Percentiles rank a stretch among this genome's conserved stretches.
These are phyloP conservation scores for Acorus gramineus DNA, from an alignment of 106 monocot species.

Conservation along the genomic window DNA sequence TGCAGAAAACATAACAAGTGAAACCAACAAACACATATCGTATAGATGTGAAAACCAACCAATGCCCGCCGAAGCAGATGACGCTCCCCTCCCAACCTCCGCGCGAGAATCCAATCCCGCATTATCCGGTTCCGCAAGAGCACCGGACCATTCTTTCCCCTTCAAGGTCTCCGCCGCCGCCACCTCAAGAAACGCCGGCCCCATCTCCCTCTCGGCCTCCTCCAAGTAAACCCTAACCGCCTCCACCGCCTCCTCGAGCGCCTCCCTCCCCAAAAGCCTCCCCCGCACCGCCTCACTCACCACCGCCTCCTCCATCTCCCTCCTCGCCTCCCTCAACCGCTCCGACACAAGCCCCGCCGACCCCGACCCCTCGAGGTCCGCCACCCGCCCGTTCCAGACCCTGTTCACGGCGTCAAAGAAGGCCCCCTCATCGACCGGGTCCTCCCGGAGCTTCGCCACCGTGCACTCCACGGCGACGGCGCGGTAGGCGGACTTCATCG, in stretches of 20 bases:
- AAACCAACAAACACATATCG: too few species aligned
- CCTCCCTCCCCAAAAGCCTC: slow-evolving; percentile 9
- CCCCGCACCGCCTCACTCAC: not conserved
- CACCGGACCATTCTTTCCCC: not conserved
- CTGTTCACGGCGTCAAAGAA: slow-evolving; percentile 7
- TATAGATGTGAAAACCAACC: too few species aligned
- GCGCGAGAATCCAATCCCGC: too few species aligned
- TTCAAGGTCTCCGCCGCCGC: not conserved
- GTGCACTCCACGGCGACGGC: slow-evolving; percentile 23
- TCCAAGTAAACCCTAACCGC: slow-evolving; percentile 15
- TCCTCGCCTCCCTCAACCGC: slow-evolving; percentile 3
- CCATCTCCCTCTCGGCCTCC: slow-evolving; percentile 23
- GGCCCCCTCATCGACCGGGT: not conserved
- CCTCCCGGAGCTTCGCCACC: slow-evolving; percentile 1
- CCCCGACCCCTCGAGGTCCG: slow-evolving; percentile 19
- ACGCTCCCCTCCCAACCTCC: too few species aligned
- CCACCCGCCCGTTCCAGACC: slow-evolving; percentile 20
- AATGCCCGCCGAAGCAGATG: too few species aligned
- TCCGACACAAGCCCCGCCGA: slow-evolving; percentile 3
- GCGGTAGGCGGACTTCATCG: slow-evolving; percentile 20
- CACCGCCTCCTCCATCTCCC: slow-evolving; percentile 16
- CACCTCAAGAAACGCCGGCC: slow-evolving; percentile 31
- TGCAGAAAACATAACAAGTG: too few species aligned
- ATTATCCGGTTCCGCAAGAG: too few species aligned
- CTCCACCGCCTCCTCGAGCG: slow-evolving; percentile 21